These are phyloP conservation scores for Xylaria sp. DNA, from an alignment of 2,329 filamentous ascomycete species.

Conservation along the genomic window DNA sequence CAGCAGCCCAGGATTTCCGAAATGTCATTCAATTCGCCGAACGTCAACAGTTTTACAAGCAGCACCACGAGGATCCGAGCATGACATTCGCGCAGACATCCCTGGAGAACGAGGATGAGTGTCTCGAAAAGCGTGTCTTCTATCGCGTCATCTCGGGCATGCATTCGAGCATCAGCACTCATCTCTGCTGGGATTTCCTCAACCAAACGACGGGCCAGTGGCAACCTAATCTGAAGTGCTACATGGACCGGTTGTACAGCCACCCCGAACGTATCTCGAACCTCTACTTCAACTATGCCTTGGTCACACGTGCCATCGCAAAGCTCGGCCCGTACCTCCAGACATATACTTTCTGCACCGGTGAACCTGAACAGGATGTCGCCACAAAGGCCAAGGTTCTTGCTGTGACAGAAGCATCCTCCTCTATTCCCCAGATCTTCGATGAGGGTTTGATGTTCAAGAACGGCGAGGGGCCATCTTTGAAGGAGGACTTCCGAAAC, in stretches of 20 bases:
- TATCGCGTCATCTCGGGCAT: conserved; percentile 93
- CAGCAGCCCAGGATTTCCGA: conserved; percentile 56
- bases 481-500: conserved; percentile 97
- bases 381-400: conserved; percentile 77
- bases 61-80: conserved; percentile 51
- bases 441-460: conserved; percentile 96
- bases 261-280: conserved; percentile 92
- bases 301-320: conserved; percentile 84
- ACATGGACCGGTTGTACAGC: conserved; percentile 75
- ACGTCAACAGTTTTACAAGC: conserved; percentile 56
- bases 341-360: conserved; percentile 86
- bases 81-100: conserved; percentile 57
- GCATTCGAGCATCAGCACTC: conserved; percentile 95
- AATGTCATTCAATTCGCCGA: conserved; percentile 55
- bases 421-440: conserved; percentile 73
- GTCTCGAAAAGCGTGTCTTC: conserved; percentile 97
- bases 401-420: conserved; percentile 65
- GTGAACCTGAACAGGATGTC: conserved; percentile 72
- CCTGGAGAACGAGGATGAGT: conserved; percentile 81
- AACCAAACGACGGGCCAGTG: conserved; percentile 93
- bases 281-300: conserved; percentile 97
- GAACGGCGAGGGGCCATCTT: conserved; percentile 63
- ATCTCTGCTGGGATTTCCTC: conserved; percentile 92
- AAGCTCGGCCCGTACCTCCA: conserved; percentile 81
- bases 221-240: conserved; percentile 86